Base-by-base conservation (phyloP, 495 filamentous ascomycete species). In the Penicillium cosmopolitanum region DNA sequence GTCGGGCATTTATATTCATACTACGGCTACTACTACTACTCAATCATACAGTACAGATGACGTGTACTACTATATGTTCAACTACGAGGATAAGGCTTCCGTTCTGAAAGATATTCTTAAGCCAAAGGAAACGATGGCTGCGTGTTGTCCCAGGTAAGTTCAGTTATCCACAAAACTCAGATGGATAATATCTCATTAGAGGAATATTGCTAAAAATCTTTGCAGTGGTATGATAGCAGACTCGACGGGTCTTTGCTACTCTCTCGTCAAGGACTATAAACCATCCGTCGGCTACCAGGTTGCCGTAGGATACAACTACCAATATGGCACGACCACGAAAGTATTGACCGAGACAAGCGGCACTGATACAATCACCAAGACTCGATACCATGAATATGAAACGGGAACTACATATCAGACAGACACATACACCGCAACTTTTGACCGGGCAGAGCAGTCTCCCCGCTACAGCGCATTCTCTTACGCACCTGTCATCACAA, bases 401-500 rank as follows among this genome's bases (percentile, higher is more conserved):
- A 43, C 40, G 13, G 40, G 4, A 43, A 43, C 40, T 18, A 18
- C n/a, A 16, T 43, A 43, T 18, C 13, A 43, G 15, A 43, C 40
- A 43, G 15, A 19, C 15, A 57, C 54, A 10, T 11, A n/a, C 9
- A 50, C 55, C 4, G 16, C 13, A 19, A 51, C 34, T 13, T 50
- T 48, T 13, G 1, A 36, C 13, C 4, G 10, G n/a, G 2, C 7
- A 3, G 57, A 21, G 7, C 21, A 28, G 25, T 0, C 5, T 9
- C 25, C 25, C 25, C 13, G 6, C 12, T 52, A 35, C 16, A 44
- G 54, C n/a, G 60, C 33, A 10, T 28, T 57, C 8, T 44, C 55
- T 25, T 57, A 54, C 11, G 50, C 43, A 4, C 50, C 60, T 25
- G 57, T 57, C 54, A 25, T 62, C 33, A 57, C 55, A 3, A 51